Evolutionary conservation across 306 rosid species (phyloP).

Genomic region (Prunus davidiana): DNA sequence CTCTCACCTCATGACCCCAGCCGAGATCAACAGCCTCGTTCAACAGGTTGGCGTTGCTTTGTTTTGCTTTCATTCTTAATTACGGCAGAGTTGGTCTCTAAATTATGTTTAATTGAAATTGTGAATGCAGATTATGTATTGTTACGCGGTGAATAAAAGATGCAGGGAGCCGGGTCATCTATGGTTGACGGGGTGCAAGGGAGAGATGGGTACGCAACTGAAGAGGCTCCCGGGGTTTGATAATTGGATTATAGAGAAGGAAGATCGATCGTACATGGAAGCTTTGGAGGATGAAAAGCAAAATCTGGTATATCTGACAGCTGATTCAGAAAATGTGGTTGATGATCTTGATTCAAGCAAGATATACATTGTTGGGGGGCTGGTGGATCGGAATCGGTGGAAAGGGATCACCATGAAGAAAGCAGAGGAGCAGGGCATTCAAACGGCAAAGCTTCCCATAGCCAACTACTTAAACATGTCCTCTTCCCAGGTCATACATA

Average conservation of each 20-base stretch:
- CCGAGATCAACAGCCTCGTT: conserved; percentile 80
- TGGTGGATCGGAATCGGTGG: conserved; percentile 91
- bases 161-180: conserved; percentile 70
- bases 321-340: conserved; percentile 79
- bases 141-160: conserved; percentile 82
- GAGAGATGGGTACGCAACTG: conserved; percentile 66
- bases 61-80: not conserved
- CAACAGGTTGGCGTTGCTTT: conserved; percentile 55
- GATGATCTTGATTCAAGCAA: conserved; percentile 77
- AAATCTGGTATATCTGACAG: conserved; percentile 75
- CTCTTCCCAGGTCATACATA: conserved; percentile 70
- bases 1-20: conserved; percentile 67
- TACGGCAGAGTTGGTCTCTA: not conserved
- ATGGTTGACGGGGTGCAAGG: conserved; percentile 83
- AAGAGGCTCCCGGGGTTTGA: conserved; percentile 74
- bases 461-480: conserved; percentile 80
- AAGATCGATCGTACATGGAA: conserved; percentile 61
- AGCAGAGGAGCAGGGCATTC: conserved; percentile 87
- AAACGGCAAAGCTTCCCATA: conserved; percentile 86
- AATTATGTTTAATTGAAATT: not conserved
- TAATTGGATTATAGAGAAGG: conserved; percentile 80
- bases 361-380: conserved; percentile 78
- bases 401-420: conserved; percentile 89
- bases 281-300: conserved; percentile 66
- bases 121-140: conserved; percentile 68